These are phyloP conservation scores for Pholiota conissans DNA, from an alignment of 768 basidiomycete species.

Conservation along the genomic window DNA sequence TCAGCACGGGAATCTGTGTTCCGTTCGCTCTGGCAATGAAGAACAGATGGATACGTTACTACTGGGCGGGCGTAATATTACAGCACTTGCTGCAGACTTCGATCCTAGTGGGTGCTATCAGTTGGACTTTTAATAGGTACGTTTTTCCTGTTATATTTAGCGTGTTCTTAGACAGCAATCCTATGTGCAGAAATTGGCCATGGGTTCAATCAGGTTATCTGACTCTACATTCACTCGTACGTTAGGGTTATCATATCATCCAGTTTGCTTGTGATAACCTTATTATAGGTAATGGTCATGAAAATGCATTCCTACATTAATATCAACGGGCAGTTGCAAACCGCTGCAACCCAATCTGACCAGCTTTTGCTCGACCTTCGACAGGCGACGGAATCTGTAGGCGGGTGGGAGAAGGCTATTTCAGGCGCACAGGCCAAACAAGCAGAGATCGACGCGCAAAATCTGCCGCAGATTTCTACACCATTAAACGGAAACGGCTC, in stretches of 20 bases:
- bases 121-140: conserved; percentile 88
- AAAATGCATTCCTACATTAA: conserved; percentile 95
- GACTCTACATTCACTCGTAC: conserved; percentile 80
- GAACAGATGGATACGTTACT: conserved; percentile 80
- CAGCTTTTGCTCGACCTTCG: conserved; percentile 44
- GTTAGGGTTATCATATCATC: conserved; percentile 19
- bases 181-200: conserved; percentile 74
- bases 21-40: conserved; percentile 78
- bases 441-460: conserved; percentile 36
- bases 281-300: conserved; percentile 77
- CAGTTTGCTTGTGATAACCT: not conserved
- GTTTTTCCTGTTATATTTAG: conserved; percentile 12
- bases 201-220: conserved; percentile 96
- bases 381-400: conserved; percentile 46
- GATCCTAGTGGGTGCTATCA: conserved; percentile 72
- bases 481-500: conserved; percentile 11
- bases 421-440: conserved; percentile 46
- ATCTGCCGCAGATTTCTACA: conserved; percentile 10
- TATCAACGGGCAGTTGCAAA: conserved; percentile 81
- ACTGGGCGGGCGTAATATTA: conserved; percentile 70
- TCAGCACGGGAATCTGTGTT: conserved; percentile 74
- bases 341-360: conserved; percentile 46
- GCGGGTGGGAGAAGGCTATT: conserved; percentile 70
- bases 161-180: not conserved
- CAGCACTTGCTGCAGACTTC: conserved; percentile 81